Evolutionary conservation across 192 early-diverging fungal genomes (phyloP).

Genomic region (Jimgerdemannia lactiflua): DNA sequence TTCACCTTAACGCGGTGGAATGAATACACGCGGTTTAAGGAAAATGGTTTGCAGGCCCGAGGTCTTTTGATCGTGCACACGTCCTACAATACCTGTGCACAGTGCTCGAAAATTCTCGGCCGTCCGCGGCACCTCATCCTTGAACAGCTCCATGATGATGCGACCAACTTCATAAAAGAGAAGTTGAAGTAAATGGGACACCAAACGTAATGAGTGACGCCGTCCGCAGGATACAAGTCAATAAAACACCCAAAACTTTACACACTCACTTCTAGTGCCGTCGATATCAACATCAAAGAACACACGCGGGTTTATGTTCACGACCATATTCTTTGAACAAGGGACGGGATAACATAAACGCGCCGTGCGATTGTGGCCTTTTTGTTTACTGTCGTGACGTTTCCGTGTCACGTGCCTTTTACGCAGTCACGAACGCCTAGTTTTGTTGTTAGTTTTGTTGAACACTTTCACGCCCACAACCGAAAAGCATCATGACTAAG

Average conservation of each 20-base stretch:
- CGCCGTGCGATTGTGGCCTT: neutral
- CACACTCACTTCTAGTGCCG: slow-evolving; percentile 38
- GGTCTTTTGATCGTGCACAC: neutral
- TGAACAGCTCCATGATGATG: slow-evolving; percentile 68
- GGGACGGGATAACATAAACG: neutral
- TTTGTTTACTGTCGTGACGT: neutral
- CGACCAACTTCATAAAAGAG: slow-evolving; percentile 29
- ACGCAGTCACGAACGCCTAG: neutral
- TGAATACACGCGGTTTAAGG: neutral
- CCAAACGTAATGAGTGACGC: no score
- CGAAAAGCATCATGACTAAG: neutral
- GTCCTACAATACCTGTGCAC: slow-evolving; percentile 64
- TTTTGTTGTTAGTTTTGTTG: neutral
- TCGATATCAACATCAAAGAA: slow-evolving; percentile 63
- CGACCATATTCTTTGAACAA: neutral
- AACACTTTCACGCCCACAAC: neutral
- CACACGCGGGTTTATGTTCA: slow-evolving; percentile 51
- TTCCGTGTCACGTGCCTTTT: neutral
- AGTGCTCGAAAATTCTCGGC: slow-evolving; percentile 83
- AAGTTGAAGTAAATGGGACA: neutral
- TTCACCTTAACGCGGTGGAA: slow-evolving; percentile 40
- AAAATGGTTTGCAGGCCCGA: no score
- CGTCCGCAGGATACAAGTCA: no score
- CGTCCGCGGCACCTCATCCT: slow-evolving; percentile 61
- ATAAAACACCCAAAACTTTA: no score